Percentiles rank a stretch among this genome's conserved stretches.
phyloP scores from a whole-genome alignment of 169 alveolate genomes.

The Plasmodium gonderi region DNA sequence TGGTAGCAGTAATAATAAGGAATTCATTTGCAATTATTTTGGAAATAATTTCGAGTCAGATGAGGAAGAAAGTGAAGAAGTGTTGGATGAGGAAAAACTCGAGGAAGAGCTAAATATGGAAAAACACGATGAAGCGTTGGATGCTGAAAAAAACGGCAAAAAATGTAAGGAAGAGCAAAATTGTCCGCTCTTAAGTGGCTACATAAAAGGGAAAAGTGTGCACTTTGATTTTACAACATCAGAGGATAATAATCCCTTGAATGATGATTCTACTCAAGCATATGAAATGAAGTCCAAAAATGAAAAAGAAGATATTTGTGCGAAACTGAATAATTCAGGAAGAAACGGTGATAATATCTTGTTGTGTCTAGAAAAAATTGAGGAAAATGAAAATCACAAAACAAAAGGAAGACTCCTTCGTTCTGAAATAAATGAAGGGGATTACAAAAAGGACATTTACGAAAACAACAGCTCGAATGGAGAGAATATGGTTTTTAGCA shows the following conservation, averaged over 20 bases:
- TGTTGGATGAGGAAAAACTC: too few species aligned
- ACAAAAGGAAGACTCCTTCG: neutral
- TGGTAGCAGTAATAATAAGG: neutral
- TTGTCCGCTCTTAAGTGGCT: neutral
- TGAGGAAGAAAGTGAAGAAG: neutral
- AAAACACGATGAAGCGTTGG: neutral
- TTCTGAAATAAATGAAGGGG: neutral
- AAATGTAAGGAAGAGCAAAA: neutral
- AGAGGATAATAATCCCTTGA: neutral
- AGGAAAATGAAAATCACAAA: neutral
- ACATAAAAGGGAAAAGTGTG: neutral
- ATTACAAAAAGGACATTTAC: neutral
- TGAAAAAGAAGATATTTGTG: neutral
- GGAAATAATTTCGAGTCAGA: neutral
- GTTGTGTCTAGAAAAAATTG: too few species aligned
- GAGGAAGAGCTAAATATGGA: neutral
- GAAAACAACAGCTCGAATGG: neutral
- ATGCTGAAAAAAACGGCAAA: neutral
- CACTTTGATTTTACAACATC: neutral
- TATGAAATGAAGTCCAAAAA: neutral
- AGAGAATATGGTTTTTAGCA: neutral
- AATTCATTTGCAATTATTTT: neutral
- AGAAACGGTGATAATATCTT: neutral
- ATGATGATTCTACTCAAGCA: neutral
- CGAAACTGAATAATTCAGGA: neutral